Base-by-base conservation (phyloP, 2,329 filamentous ascomycete genomes). In the Trematosphaeria pertusa region DNA sequence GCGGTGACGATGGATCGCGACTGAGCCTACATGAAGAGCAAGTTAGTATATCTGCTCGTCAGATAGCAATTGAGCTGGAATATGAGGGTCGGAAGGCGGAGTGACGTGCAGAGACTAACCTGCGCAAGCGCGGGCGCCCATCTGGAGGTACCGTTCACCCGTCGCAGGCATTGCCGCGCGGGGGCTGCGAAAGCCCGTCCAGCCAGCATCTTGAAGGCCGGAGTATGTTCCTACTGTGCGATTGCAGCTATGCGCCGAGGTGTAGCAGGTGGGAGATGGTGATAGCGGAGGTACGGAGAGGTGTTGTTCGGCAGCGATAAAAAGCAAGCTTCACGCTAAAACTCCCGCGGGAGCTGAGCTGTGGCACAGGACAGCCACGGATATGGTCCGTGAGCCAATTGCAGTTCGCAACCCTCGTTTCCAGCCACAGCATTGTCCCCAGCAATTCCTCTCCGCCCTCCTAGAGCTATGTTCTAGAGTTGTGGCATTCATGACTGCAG, bases 111-210 rank as follows among this genome's bases (percentile, higher is more conserved):
- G n/a, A n/a, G n/a, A 64, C 79, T 72, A 75, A 89, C 87, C 79
- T 87, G 84, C 62, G 74, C 73, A 62, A 77, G 72, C 61, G 76
- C 73, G 61, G 77, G 75, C 55, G 73, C 69, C 71, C 75, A 76
- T 64, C 72, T 69, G 48, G 75, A 74, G 53, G 73, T 65, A 61
- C 75, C 70, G 64, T 70, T 74, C 59, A 84, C 81, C 68, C 84
- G 82, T 74, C 87, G 86, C 75, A 92, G 78, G 82, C 85, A 89
- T 80, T 95, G 89, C 75, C 89, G 84, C 75, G 85, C 83, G 70
- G 89, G 87, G 69, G 83, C 83, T 75, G 86, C 85, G 75, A 92
- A 84, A 67, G 86, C 85, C 78, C 91, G 87, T 73, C 88, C 80
- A 77, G 88, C 86, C 77, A 96, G 81, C 91, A 96, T 96, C 70